Evolutionary conservation across 257 asterid species (phyloP), one percentile per base, ranked within the genome.

Genomic region (Forsythia suspensa): DNA sequence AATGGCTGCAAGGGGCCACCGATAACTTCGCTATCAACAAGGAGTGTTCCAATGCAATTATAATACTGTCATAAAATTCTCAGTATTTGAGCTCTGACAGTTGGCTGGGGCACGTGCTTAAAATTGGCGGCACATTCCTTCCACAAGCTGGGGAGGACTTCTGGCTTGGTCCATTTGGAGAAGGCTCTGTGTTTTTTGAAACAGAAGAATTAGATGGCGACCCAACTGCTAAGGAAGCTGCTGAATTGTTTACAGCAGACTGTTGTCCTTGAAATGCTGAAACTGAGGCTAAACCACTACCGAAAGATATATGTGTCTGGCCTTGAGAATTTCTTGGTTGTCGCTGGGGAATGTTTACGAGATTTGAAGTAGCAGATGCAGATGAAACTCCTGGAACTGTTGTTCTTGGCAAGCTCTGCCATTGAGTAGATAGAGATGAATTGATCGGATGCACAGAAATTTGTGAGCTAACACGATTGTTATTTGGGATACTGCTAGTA

Each of bases 71-170:
- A 39, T 38, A 38, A 74, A 51, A 39, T 74, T 34, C 20, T 82
- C 82, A 84, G 80, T 84, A 77, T 79, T 82, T 84, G 74, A 88
- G 84, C 81, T 88, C 90, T 20, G 90, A 81, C 38, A 84, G 82
- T 84, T 83, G 84, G 80, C 76, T 65, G 16, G 88, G 76, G 76
- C 85, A 72, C 2, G 84, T 21, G 79, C 77, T 78, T 61, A 88
- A 29, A 67, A 82, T 86, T 3, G 88, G 80, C 0, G 83, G 84
- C 74, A 86, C 82, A 15, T 76, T 83, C 77, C 86, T 63, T 75
- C 90, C 81, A 70, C 89, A 88, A 52, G 77, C 84, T 51, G 90
- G 90, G 40, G 87, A 77, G 3, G 87, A 74, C 79, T 86, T 88
- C 89, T 86, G 88, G 82, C 75, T 59, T 0, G 79, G 72, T 75